Conservation (phyloP, 2,329 filamentous ascomycete species). For the Graphilbum sp. region DNA sequence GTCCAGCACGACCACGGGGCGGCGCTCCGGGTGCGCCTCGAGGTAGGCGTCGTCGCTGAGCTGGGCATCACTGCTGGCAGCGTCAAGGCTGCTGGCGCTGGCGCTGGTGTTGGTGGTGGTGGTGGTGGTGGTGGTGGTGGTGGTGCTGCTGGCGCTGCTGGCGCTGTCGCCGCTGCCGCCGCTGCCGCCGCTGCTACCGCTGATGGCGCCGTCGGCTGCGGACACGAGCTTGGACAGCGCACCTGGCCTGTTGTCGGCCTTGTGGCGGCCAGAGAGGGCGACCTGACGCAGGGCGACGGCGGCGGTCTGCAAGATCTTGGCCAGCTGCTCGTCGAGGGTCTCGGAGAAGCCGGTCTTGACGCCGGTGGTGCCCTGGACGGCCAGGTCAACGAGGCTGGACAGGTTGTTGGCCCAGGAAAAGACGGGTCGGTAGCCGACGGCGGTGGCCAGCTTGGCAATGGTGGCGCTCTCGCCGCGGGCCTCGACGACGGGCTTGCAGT, state of each 20-base stretch:
- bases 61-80: constrained; percentile 20
- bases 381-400: constrained; percentile 81
- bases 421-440: constrained; percentile 82
- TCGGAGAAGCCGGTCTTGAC: constrained; percentile 92
- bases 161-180: constrained; percentile 23
- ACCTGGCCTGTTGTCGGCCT: too few species aligned
- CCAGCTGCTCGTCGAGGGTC: constrained; percentile 74
- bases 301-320: constrained; percentile 78
- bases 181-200: constrained; percentile 26
- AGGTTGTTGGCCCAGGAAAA: constrained; percentile 96
- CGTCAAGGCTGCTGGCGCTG: too few species aligned
- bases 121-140: not conserved
- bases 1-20: constrained; percentile 76
- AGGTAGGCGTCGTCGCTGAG: constrained; percentile 75
- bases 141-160: not conserved
- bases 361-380: constrained; percentile 83
- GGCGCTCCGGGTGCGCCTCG: constrained; percentile 70
- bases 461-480: constrained; percentile 75
- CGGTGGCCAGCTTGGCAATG: constrained; percentile 61
- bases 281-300: constrained; percentile 64
- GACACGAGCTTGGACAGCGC: too few species aligned
- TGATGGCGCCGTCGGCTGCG: constrained; percentile 24
- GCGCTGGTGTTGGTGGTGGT: not conserved
- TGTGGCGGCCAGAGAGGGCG: constrained; percentile 51
- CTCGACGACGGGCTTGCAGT: constrained; percentile 88